These are phyloP conservation scores for Backusella sp. DNA, from an alignment of 192 early-diverging fungal species.

Conservation along the genomic window DNA sequence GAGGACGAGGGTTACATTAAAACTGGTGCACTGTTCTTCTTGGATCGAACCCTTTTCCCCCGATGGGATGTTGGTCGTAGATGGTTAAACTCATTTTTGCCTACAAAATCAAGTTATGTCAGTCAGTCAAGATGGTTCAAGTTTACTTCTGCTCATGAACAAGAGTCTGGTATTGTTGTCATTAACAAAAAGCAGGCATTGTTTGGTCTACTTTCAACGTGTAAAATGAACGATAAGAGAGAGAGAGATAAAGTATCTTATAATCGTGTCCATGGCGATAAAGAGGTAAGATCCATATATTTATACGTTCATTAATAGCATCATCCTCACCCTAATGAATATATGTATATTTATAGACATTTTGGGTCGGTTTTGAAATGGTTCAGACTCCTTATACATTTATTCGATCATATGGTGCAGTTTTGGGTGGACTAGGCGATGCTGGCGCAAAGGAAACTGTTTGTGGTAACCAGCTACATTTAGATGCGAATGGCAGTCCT, in stretches of 20 bases:
- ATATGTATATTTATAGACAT: conserved; percentile 29
- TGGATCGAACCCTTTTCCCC: conserved; percentile 57
- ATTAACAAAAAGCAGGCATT: conserved; percentile 52
- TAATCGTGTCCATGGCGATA: conserved; percentile 57
- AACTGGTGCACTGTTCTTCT: conserved; percentile 60
- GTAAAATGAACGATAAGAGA: conserved; percentile 53
- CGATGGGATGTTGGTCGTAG: conserved; percentile 26
- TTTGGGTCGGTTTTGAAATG: conserved; percentile 67
- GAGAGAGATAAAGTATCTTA: conserved; percentile 52
- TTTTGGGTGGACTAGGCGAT: conserved; percentile 47
- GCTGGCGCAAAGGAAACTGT: conserved; percentile 29
- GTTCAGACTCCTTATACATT: conserved; percentile 53
- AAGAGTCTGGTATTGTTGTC: conserved; percentile 61
- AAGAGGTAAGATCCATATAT: conserved; percentile 42
- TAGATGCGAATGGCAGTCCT: conserved; percentile 37
- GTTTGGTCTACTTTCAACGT: conserved; percentile 51
- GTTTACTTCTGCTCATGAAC: conserved; percentile 48
- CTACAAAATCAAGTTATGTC: conserved; percentile 43
- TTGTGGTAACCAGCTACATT: conserved; percentile 48
- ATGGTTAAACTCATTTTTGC: conserved; percentile 56
- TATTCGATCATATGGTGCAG: conserved; percentile 45
- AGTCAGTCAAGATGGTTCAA: conserved; percentile 40
- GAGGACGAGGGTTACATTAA: conserved; percentile 42
- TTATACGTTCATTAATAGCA: background rate
- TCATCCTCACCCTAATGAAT: background rate